Conservation (phyloP, 257 asterid species). For the Forsythia suspensa region DNA sequence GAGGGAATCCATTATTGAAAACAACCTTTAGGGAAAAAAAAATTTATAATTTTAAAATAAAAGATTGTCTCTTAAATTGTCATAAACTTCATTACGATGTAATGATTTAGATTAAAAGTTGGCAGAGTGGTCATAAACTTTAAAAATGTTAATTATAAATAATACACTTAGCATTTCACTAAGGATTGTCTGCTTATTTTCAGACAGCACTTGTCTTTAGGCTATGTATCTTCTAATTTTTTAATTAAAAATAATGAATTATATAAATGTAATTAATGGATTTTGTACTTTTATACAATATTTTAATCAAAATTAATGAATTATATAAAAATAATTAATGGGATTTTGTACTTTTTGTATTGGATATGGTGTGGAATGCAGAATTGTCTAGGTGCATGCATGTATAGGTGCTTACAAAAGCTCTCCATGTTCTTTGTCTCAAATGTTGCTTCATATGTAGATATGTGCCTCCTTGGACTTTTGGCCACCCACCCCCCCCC, state of each 20-base stretch:
- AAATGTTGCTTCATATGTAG: conserved; percentile 27
- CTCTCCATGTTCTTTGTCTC: conserved; percentile 29
- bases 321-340: background rate
- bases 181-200: conserved; percentile 12
- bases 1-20: too few relatives aligned
- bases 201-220: background rate
- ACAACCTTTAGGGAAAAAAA: too few relatives aligned
- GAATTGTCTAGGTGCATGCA: conserved; percentile 25
- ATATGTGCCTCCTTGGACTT: conserved; percentile 18
- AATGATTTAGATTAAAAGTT: background rate
- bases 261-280: background rate
- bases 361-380: conserved; percentile 9
- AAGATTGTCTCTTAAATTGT: too few relatives aligned
- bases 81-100: too few relatives aligned
- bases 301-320: background rate
- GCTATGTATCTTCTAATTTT: background rate
- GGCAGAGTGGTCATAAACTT: background rate
- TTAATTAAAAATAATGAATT: background rate
- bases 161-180: background rate
- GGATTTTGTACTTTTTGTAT: background rate
- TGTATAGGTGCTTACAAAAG: conserved; percentile 24
- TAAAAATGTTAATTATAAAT: background rate
- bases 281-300: background rate
- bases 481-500: background rate
- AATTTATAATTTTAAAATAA: too few relatives aligned